Base-by-base conservation (phyloP, 139 green algal genomes). In the Auxenochlorella pyrenoidosa region DNA sequence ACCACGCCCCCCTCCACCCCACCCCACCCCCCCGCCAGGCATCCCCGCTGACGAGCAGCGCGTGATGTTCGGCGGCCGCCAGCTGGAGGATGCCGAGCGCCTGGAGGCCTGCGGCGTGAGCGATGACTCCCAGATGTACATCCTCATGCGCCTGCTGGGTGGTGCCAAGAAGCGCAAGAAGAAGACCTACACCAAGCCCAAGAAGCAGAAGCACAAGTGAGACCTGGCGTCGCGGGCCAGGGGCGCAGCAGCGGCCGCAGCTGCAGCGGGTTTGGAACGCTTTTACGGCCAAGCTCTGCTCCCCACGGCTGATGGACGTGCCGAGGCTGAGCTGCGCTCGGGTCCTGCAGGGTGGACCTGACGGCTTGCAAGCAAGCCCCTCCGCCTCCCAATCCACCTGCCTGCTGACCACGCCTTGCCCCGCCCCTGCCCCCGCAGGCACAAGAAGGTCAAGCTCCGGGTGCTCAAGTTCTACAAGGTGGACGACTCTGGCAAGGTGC, bases 121-220 rank as follows among this genome's bases (percentile, higher is more conserved):
- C 66, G 96, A 98, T 70, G 95, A 97, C 79, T 92, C 89, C 72
- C 96, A 95, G 30, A 91, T 98, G 70, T 94, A 98, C 89, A 85
- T 95, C 34, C 91, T 98, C 86, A 88, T 97, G 54, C 92, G 97
- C 75, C 94, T 99, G 90, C 92, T 98, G 75, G 97, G 97, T 94
- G 97, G 97, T 91, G 97, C 91, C 87, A 99, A 99, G 97, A 99
- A 99, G 96, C 92, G 97, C 88, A 99, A 99, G 95, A 99, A 99
- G 95, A 99, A 99, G 97, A 97, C 93, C 36, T 99, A 99, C 97
- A 99, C 97, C 93, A 99, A 99, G 95, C 97, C 97, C 89, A 99
- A 99, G 96, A 99, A 99, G 97, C 91, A 95, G 89, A 99, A 99
- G 97, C 97, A 99, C 96, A 98, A 98, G 80, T 85, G 80, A 47